phyloP scores from a whole-genome alignment of 192 early-diverging fungal species.

The Endogone sp. region DNA sequence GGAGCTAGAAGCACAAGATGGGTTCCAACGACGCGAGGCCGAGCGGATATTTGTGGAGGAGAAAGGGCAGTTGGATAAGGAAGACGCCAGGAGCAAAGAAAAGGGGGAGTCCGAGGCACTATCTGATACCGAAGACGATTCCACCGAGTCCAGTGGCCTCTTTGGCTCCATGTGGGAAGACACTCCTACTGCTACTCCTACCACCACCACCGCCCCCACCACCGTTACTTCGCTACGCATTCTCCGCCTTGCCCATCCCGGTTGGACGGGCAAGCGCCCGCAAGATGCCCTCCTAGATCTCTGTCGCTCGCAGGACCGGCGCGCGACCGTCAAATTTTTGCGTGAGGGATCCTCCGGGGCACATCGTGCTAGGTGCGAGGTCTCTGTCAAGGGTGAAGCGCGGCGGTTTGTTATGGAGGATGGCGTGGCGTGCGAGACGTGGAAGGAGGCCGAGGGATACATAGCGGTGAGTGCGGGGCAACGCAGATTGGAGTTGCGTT shows the following conservation, averaged over 20 bases:
- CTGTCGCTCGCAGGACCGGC: conserved; percentile 30
- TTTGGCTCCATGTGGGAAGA: conserved; percentile 30
- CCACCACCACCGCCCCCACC: background rate
- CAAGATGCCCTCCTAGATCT: conserved; percentile 29
- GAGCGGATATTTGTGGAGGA: too few species aligned
- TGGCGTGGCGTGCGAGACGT: conserved; percentile 32
- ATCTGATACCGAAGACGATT: conserved; percentile 3
- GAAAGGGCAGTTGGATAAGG: background rate
- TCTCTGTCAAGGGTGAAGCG: background rate
- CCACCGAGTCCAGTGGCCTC: conserved; percentile 11
- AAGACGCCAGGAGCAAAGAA: background rate
- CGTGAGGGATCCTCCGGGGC: background rate
- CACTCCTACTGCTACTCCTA: background rate
- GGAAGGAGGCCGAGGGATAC: conserved; percentile 46
- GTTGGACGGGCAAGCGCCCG: conserved; percentile 32
- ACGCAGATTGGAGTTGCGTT: background rate
- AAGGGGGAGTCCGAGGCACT: background rate
- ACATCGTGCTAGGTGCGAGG: background rate
- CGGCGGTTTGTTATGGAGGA: conserved; percentile 17
- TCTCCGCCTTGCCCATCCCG: conserved; percentile 22
- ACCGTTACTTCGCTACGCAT: background rate
- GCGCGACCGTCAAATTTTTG: conserved; percentile 17
- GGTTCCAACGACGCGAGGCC: too few species aligned
- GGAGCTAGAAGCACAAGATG: too few species aligned
- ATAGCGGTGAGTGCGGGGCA: conserved; percentile 20